phyloP scores from a whole-genome alignment of 1,284 basidiomycete genomes.

The Tilletia caries region DNA sequence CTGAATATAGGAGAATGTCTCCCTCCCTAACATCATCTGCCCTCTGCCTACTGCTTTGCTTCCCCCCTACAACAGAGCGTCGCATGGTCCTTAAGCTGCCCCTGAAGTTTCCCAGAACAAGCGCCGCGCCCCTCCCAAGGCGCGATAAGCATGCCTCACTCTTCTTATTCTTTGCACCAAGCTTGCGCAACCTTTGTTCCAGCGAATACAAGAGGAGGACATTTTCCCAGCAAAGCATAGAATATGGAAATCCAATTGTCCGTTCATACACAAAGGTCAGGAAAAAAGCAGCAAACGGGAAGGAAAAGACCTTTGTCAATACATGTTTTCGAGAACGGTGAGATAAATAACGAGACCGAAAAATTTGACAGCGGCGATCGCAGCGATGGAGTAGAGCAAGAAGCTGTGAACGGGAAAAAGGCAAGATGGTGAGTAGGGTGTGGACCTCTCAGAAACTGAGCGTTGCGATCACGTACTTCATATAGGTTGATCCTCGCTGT shows the following conservation, averaged over 20 bases:
- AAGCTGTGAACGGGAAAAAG: slow-evolving; percentile 11
- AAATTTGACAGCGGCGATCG: slow-evolving; percentile 15
- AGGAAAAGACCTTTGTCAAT: not conserved
- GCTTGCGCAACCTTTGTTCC: not conserved
- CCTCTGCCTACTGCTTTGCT: not conserved
- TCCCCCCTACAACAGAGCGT: slow-evolving; percentile 11
- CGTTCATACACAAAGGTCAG: too few species aligned
- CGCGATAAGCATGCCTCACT: not conserved
- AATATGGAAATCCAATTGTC: too few species aligned
- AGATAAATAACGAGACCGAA: slow-evolving; percentile 7
- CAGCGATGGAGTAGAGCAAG: slow-evolving; percentile 15
- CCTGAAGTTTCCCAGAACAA: slow-evolving; percentile 20
- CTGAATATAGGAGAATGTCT: too few species aligned
- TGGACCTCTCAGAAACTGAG: not conserved
- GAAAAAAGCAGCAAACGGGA: too few species aligned
- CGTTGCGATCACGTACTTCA: slow-evolving; percentile 13
- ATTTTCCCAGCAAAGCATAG: too few species aligned
- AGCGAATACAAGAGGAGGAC: not conserved
- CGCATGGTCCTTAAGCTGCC: slow-evolving; percentile 18
- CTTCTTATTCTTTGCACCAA: not conserved
- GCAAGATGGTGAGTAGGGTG: not conserved
- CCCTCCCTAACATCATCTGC: too few species aligned
- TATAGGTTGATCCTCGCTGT: slow-evolving; percentile 12
- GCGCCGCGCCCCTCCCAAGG: not conserved
- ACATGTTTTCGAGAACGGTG: slow-evolving; percentile 5